These are phyloP conservation scores for Tulasnella sp. DNA, from an alignment of 768 basidiomycete species.

Conservation along the genomic window DNA sequence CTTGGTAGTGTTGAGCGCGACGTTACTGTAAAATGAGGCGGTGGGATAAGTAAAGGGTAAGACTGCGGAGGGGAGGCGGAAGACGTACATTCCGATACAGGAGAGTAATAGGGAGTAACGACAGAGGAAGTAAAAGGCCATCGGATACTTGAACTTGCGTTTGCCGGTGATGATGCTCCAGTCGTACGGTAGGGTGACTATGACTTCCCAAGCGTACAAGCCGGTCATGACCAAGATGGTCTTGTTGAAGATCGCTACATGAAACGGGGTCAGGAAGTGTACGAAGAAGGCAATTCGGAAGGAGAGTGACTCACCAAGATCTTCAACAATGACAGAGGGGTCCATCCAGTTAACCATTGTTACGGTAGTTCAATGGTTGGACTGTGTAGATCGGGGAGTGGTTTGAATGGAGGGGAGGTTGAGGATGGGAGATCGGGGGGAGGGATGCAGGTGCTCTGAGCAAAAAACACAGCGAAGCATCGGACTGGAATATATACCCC, in stretches of 20 bases:
- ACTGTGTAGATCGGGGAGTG: not conserved
- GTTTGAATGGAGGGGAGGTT: not conserved
- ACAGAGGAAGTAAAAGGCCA: slow-evolving; percentile 15
- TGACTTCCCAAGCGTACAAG: slow-evolving; percentile 14
- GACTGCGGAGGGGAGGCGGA: not conserved
- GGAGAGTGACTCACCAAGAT: slow-evolving; percentile 3
- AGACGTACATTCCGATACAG: slow-evolving; percentile 15
- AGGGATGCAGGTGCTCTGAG: too few relatives aligned
- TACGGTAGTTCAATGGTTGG: not conserved
- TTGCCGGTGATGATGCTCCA: slow-evolving; percentile 12
- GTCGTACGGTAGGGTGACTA: slow-evolving; percentile 12
- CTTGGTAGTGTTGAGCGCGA: slow-evolving; percentile 17
- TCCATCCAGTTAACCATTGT: slow-evolving; percentile 14
- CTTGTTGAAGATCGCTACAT: slow-evolving; percentile 14
- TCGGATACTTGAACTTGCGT: slow-evolving; percentile 14
- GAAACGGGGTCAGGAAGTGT: not conserved
- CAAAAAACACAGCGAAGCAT: not conserved
- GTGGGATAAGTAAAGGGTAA: too few relatives aligned
- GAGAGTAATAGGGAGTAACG: slow-evolving; percentile 15
- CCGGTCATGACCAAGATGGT: slow-evolving; percentile 10
- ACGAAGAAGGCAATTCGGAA: not conserved
- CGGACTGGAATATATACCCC: too few relatives aligned
- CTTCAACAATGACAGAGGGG: not conserved
- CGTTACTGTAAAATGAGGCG: not conserved
- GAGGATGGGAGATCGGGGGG: not conserved